phyloP scores from a whole-genome alignment of 345 rosid species.

The Acer yangbiense region DNA sequence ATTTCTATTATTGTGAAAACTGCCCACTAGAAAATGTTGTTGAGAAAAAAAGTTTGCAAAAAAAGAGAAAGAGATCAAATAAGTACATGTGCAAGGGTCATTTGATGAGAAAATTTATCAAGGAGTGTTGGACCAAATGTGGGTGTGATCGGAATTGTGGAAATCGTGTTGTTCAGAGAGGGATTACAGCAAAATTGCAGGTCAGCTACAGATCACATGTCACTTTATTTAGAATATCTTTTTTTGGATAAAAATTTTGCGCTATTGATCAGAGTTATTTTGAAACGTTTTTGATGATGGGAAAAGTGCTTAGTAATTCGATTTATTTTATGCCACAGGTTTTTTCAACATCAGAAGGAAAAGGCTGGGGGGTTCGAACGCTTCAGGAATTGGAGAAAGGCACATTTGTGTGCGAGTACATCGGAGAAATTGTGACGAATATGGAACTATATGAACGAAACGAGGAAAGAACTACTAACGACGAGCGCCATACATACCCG shows the following conservation, averaged over 20 bases:
- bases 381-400: conserved; percentile 45
- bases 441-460: conserved; percentile 49
- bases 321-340: conserved; percentile 28
- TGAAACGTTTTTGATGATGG: not conserved
- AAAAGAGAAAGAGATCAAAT: conserved; percentile 22
- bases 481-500: conserved; percentile 52
- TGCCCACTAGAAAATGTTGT: conserved; percentile 33
- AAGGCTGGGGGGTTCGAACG: conserved; percentile 61
- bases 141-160: conserved; percentile 42
- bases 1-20: conserved; percentile 27
- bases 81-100: conserved; percentile 28
- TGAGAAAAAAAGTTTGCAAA: not conserved
- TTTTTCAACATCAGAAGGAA: conserved; percentile 43
- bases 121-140: conserved; percentile 50
- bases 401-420: conserved; percentile 58
- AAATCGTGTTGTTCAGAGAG: conserved; percentile 47
- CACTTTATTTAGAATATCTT: no score
- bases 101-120: conserved; percentile 38
- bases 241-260: no score
- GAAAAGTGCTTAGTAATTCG: not conserved
- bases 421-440: conserved; percentile 64
- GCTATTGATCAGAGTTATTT: no score
- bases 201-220: conserved; percentile 1
- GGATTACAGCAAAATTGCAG: conserved; percentile 40
- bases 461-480: conserved; percentile 18